A percentile compares a stretch with the other conserved stretches of the same genome.
Evolutionary conservation across 495 filamentous ascomycete genomes (phyloP).

Genomic region (Tuber borchii): DNA sequence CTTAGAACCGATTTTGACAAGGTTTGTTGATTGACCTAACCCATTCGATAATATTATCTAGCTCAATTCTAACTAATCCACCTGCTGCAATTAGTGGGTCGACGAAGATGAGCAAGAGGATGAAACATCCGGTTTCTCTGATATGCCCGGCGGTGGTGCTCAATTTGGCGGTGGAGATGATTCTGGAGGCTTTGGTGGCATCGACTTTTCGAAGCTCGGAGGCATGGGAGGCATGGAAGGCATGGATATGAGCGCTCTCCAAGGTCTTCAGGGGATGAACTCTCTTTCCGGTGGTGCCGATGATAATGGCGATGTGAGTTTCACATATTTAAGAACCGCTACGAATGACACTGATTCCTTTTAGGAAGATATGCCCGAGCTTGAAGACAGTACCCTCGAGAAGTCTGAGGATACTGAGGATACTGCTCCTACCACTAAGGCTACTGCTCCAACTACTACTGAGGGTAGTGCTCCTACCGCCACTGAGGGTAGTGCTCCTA

Average conservation of each 20-base stretch:
- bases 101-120: slow-evolving; percentile 99
- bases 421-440: not conserved
- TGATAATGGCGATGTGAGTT: slow-evolving; percentile 68
- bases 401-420: slow-evolving; percentile 6
- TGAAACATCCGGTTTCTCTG: slow-evolving; percentile 49
- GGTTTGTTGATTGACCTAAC: slow-evolving; percentile 47
- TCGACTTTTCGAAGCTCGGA: slow-evolving; percentile 92
- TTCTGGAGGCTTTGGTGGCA: slow-evolving; percentile 51
- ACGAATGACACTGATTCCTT: slow-evolving; percentile 3
- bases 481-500: not conserved
- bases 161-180: slow-evolving; percentile 41
- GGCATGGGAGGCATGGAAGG: slow-evolving; percentile 51
- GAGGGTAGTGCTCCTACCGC: not conserved
- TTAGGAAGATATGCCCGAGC: slow-evolving; percentile 41
- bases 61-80: not conserved
- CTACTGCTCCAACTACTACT: not conserved
- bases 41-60: not conserved
- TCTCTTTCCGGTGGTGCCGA: slow-evolving; percentile 39
- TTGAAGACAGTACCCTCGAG: slow-evolving; percentile 20
- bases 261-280: slow-evolving; percentile 26
- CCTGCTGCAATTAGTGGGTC: slow-evolving; percentile 62
- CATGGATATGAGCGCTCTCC: slow-evolving; percentile 32
- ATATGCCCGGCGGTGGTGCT: slow-evolving; percentile 34
- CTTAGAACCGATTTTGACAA: slow-evolving; percentile 99
- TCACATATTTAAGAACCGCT: not conserved